Conservation (phyloP, 2,329 filamentous ascomycete genomes). For the Calonectria henricotiae region DNA sequence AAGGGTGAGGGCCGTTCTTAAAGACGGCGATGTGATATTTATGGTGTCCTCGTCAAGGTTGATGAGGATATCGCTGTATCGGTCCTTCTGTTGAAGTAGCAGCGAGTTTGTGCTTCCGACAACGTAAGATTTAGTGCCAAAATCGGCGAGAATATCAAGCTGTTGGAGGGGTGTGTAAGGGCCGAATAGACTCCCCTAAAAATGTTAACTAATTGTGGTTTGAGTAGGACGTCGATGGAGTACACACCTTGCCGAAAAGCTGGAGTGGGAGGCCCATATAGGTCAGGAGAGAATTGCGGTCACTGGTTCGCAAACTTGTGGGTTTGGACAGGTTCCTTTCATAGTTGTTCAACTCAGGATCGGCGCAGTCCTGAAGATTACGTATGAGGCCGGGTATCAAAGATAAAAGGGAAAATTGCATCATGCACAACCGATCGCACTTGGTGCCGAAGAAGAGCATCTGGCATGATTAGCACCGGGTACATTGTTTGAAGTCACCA, state of each 20-base stretch:
- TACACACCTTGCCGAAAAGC: constrained; percentile 87
- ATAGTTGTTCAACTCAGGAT: constrained; percentile 91
- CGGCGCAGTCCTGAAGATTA: constrained; percentile 94
- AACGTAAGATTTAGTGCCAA: constrained; percentile 96
- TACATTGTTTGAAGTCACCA: background rate
- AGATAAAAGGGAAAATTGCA: constrained; percentile 96
- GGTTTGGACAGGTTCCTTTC: constrained; percentile 83
- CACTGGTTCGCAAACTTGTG: constrained; percentile 91
- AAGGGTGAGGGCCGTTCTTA: constrained; percentile 82
- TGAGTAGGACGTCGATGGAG: background rate
- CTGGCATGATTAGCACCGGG: constrained; percentile 63
- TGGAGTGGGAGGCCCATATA: constrained; percentile 97
- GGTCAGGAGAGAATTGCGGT: constrained; percentile 88
- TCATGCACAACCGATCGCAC: constrained; percentile 96
- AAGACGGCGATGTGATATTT: constrained; percentile 85
- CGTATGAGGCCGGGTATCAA: constrained; percentile 94
- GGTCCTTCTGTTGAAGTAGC: constrained; percentile 92
- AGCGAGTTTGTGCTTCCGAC: constrained; percentile 98
- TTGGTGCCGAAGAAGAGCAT: constrained; percentile 99
- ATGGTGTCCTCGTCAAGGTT: constrained; percentile 94
- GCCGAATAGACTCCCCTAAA: constrained; percentile 90
- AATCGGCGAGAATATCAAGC: constrained; percentile 92
- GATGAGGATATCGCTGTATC: constrained; percentile 96
- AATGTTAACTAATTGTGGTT: constrained; percentile 23
- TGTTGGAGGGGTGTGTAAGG: constrained; percentile 98